Base-by-base conservation (phyloP, 106 monocot genomes). In the Dioscorea zingiberensis region DNA sequence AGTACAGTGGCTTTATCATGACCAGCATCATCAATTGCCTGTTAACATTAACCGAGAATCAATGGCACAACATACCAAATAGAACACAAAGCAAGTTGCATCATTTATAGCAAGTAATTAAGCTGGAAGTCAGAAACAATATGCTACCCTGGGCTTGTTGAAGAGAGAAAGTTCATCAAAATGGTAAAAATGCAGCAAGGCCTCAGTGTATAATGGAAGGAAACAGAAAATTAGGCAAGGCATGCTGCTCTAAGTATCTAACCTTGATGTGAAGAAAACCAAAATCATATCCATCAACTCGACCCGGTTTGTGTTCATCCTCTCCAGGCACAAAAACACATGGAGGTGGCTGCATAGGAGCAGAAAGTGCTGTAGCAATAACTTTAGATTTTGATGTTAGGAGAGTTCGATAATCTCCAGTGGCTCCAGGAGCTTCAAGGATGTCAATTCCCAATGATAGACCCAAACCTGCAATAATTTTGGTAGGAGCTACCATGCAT, bases 401-500 rank as follows among this genome's bases (percentile, higher is more conserved):
- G 0, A 88, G 77, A 24, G 97, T 92, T 55, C 91, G 75, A 63
- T 97, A 92, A 73, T 97, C 97, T 75, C 91, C 97, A 53, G 97
- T 97, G 60, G 97, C 97, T 63, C 97, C 97, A 44, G 91, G 85
- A 58, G 92, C 91, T 80, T 97, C 88, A 59, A 97, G 91, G 60
- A 97, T 97, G 62, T 91, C 97, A 48, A 97, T 80, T 47, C 88
- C 91, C 27, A 97, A 65, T 57, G 91, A 97, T 1, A 97, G 73
- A 60, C 97, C 97, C 58, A 97, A 69, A 14, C 97, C 97, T 44
- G 97, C 97, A 68, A 97, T 97, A 59, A 92, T 97, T 71, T 97
- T 97, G 25, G 97, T 97, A 27, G 97, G 97, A 71, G 97, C 97
- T 25, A 97, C 97, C 97, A 97, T 97, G 74, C 97, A 97, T 62